phyloP scores from a whole-genome alignment of 2,329 filamentous ascomycete species.

The Calonectria crousiana region DNA sequence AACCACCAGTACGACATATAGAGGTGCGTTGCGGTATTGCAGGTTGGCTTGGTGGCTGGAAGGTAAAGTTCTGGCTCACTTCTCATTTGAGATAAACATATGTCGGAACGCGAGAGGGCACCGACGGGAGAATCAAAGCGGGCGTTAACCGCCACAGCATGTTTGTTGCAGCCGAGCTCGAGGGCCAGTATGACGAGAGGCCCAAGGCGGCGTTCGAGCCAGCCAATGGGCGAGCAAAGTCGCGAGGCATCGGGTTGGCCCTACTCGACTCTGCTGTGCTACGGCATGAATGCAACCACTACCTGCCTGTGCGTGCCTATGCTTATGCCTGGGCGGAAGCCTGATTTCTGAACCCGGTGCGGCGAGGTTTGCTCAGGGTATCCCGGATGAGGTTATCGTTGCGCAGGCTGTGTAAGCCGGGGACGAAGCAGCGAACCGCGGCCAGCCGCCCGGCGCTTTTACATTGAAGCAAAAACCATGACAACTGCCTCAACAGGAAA shows the following conservation, averaged over 20 bases:
- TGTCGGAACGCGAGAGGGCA: background rate
- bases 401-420: background rate
- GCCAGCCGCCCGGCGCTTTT: background rate
- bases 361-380: conserved; percentile 1
- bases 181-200: conserved; percentile 25
- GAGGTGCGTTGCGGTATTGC: background rate
- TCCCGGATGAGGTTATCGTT: conserved; percentile 8
- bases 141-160: conserved; percentile 31
- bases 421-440: background rate
- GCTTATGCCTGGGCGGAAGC: conserved; percentile 35
- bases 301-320: conserved; percentile 19
- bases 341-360: conserved; percentile 30
- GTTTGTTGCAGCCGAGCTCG: conserved; percentile 18
- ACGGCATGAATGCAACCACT: conserved; percentile 38
- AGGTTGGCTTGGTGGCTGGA: background rate
- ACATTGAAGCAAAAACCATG: background rate
- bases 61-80: background rate
- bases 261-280: conserved; percentile 18
- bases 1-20: background rate
- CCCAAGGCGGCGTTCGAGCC: conserved; percentile 30
- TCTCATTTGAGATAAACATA: background rate
- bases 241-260: conserved; percentile 21
- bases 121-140: conserved; percentile 22
- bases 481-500: conserved; percentile 17
- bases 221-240: conserved; percentile 34